Evolutionary conservation across 768 basidiomycete species (phyloP), one percentile per base, ranked within the genome.

Genomic region (Lyophyllum shimeji): DNA sequence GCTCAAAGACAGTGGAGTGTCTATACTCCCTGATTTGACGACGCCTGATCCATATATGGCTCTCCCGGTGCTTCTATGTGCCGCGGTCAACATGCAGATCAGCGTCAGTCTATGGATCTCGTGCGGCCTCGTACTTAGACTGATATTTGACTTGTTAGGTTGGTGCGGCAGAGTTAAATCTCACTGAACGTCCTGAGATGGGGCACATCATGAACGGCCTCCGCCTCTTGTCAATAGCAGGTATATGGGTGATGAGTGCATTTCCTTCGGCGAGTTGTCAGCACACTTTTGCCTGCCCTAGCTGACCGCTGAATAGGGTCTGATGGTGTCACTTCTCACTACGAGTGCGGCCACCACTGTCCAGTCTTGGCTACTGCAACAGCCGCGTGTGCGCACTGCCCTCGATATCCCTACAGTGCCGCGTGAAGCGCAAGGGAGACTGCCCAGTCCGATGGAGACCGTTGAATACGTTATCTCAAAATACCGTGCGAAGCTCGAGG

Each of bases 1-100:
- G 73, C 68, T 98, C 64, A 79, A 81, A 60, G 74, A 85, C 58
- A 93, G 91, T 55, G 94, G 95, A 0, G 68, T 93, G 27, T 76
- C 70, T 44, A 84, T 86, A 72, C 68, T 95, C 37, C 84, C 85
- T 0, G 89, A 98, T 70, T 71, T 98, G 60, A 93, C 93, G 0
- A 68, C 78, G 2, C 67, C 84, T n/a, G 91, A 93, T 66, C 93
- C 94, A 12, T 84, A 81, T 50, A 88, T 82, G 61, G 69, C 89
- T 21, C 74, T 98, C 43, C 94, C 95, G 0, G 25, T 72, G 79
- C 17, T 75, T 71, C 57, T 82, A 81, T 57, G 76, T 76, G 59
- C 74, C 76, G 33, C 71, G n/a, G 87, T 92, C 53, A 87, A 93
- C 58, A 31, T 79, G 7, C 89, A 93, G 60, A 81, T 95, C 37